phyloP scores from a whole-genome alignment of 495 filamentous ascomycete genomes.

The Letharia lupina region DNA sequence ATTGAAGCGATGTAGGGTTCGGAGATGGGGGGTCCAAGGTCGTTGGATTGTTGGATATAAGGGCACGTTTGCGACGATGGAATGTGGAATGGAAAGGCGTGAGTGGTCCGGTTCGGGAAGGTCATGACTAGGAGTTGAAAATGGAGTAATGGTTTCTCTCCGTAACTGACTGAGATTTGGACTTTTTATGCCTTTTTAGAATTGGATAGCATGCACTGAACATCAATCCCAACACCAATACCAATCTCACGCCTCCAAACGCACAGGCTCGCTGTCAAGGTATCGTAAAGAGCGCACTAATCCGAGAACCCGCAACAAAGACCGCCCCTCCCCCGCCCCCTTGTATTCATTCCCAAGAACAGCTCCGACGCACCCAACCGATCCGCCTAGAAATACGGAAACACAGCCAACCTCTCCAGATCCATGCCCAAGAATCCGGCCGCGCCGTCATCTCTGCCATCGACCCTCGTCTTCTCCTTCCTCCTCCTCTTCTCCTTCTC shows the following conservation, averaged over 20 bases:
- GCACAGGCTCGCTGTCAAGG: neutral
- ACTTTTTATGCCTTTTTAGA: neutral
- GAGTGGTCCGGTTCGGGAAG: neutral
- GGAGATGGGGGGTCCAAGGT: neutral
- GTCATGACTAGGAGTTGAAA: neutral
- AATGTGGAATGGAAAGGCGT: neutral
- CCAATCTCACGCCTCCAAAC: neutral
- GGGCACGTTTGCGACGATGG: neutral
- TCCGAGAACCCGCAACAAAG: neutral
- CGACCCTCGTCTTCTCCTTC: neutral
- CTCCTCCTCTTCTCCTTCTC: neutral
- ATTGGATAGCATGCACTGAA: neutral
- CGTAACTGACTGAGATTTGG: neutral
- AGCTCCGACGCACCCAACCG: neutral
- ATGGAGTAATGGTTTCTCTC: neutral
- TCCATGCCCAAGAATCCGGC: constrained; percentile 1
- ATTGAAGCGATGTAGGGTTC: constrained; percentile 4
- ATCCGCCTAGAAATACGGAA: neutral
- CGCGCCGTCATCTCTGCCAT: neutral
- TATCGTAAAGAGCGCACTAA: neutral
- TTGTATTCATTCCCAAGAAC: too few species aligned
- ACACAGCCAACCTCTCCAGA: neutral
- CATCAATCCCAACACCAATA: neutral
- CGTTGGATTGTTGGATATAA: neutral
- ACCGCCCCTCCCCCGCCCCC: too few species aligned